A percentile compares a stretch with the other conserved stretches of the same genome.
These are phyloP conservation scores for Chalciporus sphaerocephalus DNA, from an alignment of 768 basidiomycete species.

Conservation along the genomic window DNA sequence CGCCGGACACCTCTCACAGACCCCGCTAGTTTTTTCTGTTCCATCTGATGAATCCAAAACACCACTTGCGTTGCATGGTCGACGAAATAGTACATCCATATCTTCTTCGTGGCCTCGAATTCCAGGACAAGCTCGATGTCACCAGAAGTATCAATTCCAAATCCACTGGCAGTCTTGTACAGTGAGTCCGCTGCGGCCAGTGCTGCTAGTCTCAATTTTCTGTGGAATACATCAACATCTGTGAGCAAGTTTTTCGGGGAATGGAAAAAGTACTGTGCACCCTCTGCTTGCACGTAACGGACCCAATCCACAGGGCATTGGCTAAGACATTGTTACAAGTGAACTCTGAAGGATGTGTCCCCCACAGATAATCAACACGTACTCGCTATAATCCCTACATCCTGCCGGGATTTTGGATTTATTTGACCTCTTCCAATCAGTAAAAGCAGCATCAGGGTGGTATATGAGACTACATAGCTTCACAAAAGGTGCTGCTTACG, in stretches of 20 bases:
- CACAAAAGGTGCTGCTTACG: background rate
- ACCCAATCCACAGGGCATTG: background rate
- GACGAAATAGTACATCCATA: background rate
- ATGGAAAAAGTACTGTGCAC: background rate
- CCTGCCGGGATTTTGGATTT: background rate
- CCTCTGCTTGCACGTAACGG: background rate
- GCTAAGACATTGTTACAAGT: background rate
- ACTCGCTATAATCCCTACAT: background rate
- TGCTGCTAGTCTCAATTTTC: background rate
- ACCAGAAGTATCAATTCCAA: background rate
- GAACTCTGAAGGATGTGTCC: background rate
- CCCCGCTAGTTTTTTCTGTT: too few relatives aligned
- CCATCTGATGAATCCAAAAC: too few relatives aligned
- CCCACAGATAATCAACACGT: background rate
- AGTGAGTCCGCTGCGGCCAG: background rate
- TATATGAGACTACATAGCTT: background rate
- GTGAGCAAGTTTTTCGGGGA: background rate
- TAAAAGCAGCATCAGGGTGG: background rate
- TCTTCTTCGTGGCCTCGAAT: background rate
- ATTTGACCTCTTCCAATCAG: background rate
- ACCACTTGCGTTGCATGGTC: too few relatives aligned
- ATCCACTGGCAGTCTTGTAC: background rate
- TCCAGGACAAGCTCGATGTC: background rate
- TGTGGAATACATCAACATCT: background rate
- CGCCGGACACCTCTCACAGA: too few relatives aligned